Evolutionary conservation across 805 yeast species (phyloP).

Genomic region (Candida sakaeoensis): DNA sequence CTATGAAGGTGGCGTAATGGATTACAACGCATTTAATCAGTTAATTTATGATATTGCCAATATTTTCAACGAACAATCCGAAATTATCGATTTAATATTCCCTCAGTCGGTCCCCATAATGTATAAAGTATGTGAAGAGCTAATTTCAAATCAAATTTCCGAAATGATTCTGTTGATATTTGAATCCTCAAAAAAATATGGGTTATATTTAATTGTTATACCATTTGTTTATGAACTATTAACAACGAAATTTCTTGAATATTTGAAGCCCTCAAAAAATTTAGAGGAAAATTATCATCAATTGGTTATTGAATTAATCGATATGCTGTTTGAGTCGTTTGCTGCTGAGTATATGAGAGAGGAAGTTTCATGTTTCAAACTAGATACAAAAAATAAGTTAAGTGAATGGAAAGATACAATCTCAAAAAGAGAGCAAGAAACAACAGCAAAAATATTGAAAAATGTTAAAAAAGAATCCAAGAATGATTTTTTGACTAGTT

Average conservation of each 20-base stretch:
- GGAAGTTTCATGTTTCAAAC: constrained; percentile 27
- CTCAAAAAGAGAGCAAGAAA: constrained; percentile 44
- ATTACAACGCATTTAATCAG: constrained; percentile 17
- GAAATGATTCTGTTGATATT: constrained; percentile 28
- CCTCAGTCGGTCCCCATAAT: constrained; percentile 44
- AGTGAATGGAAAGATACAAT: constrained; percentile 32
- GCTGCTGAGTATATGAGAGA: constrained; percentile 38
- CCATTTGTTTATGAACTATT: constrained; percentile 37
- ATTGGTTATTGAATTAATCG: constrained; percentile 34
- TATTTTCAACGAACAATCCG: constrained; percentile 35
- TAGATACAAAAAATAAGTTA: constrained; percentile 21
- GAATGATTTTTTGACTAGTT: constrained; percentile 58
- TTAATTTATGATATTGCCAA: constrained; percentile 28
- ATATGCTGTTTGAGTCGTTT: constrained; percentile 39
- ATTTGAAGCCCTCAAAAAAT: constrained; percentile 28
- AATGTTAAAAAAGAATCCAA: constrained; percentile 49
- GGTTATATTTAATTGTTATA: constrained; percentile 31
- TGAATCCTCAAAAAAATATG: constrained; percentile 23
- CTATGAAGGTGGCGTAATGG: constrained; percentile 13
- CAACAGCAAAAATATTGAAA: constrained; percentile 45
- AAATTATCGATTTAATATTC: constrained; percentile 41
- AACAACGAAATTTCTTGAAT: constrained; percentile 20
- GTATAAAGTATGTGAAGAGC: constrained; percentile 45
- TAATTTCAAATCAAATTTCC: constrained; percentile 37
- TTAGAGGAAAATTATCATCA: constrained; percentile 33